Percentiles rank a stretch among this genome's conserved stretches.
These are phyloP conservation scores for Periconia sp. DNA, from an alignment of 2,329 filamentous ascomycete species.

Conservation along the genomic window DNA sequence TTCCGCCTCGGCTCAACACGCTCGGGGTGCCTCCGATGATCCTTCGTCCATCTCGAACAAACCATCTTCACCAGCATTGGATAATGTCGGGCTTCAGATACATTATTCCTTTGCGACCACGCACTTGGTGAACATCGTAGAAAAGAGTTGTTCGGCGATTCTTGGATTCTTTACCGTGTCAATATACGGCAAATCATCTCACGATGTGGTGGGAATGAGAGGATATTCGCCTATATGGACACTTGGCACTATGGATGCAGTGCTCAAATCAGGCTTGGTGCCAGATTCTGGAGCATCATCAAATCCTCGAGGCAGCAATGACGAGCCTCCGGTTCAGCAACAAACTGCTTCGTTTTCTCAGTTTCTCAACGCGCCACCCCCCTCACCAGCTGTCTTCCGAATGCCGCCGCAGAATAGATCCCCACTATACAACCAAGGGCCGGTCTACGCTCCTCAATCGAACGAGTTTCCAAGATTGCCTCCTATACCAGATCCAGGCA, in stretches of 20 bases:
- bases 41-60: not conserved
- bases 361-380: not conserved
- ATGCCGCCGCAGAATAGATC: conserved; percentile 4
- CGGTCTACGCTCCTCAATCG: not conserved
- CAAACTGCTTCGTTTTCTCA: not conserved
- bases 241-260: conserved; percentile 32
- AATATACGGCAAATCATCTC: conserved; percentile 25
- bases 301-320: conserved; percentile 1
- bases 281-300: conserved; percentile 23
- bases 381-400: conserved; percentile 8
- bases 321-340: not conserved
- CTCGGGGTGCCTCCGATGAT: not conserved
- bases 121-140: conserved; percentile 28
- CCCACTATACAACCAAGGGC: conserved; percentile 6
- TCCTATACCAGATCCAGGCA: not conserved
- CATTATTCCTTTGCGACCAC: conserved; percentile 25
- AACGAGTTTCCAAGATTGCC: conserved; percentile 6
- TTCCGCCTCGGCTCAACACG: not conserved
- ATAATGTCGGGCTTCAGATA: conserved; percentile 19
- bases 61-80: conserved; percentile 14
- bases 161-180: conserved; percentile 32
- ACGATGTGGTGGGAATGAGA: conserved; percentile 33
- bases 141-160: conserved; percentile 31
- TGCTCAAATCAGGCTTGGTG: conserved; percentile 30
- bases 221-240: conserved; percentile 37